Percentiles rank a stretch among this genome's conserved stretches.
Conservation (phyloP, 805 yeast species). For the Maudiozyma pseudohumilis region DNA sequence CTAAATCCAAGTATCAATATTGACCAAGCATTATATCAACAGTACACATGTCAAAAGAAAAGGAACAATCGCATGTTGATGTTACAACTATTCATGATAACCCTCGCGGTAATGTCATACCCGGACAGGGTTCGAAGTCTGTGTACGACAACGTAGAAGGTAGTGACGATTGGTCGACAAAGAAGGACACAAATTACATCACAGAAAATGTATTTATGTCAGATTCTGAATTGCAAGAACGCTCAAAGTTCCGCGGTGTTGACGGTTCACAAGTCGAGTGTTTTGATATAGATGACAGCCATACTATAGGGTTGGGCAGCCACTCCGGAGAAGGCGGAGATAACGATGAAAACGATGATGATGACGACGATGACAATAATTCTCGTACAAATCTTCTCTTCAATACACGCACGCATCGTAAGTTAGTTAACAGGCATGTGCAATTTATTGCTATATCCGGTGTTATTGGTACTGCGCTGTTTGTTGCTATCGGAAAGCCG, state of each 20-base stretch:
- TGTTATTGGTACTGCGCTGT: slow-evolving; percentile 71
- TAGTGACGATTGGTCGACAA: slow-evolving; percentile 1
- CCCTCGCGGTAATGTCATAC: too few species aligned
- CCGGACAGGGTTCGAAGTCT: too few species aligned
- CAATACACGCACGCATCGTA: slow-evolving; percentile 33
- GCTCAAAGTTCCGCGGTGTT: background rate
- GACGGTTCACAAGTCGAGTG: background rate
- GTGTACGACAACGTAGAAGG: background rate
- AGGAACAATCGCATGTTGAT: too few species aligned
- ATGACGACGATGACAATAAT: slow-evolving; percentile 7
- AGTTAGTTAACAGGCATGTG: slow-evolving; percentile 58
- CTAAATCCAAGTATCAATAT: too few species aligned
- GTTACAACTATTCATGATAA: too few species aligned
- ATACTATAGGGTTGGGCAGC: too few species aligned
- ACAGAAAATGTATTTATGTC: background rate
- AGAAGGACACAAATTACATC: background rate
- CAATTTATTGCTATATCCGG: slow-evolving; percentile 76
- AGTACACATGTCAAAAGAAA: too few species aligned
- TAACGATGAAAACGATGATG: background rate
- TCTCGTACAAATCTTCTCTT: slow-evolving; percentile 13
- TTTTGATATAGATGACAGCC: background rate
- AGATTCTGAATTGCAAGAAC: background rate
- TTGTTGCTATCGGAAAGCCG: slow-evolving; percentile 61
- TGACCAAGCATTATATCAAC: too few species aligned
- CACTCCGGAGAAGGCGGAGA: too few species aligned